These are phyloP conservation scores for Phenoliferia sp. DNA, from an alignment of 1,284 basidiomycete genomes.

Conservation along the genomic window DNA sequence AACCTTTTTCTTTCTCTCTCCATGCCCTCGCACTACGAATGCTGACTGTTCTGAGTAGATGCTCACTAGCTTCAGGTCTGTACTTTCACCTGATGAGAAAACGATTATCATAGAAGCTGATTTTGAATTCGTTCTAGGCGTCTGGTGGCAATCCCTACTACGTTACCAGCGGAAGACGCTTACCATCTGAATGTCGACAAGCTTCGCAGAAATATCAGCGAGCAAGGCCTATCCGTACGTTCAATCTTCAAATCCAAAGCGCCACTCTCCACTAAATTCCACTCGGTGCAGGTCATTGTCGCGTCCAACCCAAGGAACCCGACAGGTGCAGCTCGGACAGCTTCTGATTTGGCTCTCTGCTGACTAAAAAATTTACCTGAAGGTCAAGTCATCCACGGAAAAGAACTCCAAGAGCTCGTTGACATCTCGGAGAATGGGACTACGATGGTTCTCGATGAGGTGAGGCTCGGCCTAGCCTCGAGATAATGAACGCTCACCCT, in stretches of 20 bases:
- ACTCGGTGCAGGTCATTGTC: conserved; percentile 77
- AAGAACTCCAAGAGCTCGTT: conserved; percentile 76
- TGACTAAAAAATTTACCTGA: not conserved
- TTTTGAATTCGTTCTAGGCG: not conserved
- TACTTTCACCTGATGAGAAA: no score
- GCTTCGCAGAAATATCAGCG: conserved; percentile 39
- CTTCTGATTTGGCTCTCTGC: conserved; percentile 16
- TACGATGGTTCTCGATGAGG: conserved; percentile 80
- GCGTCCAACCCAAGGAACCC: conserved; percentile 89
- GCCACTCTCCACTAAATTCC: no score
- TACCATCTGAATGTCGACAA: conserved; percentile 68
- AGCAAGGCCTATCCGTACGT: conserved; percentile 78
- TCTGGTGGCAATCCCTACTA: conserved; percentile 82
- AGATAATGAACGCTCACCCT: no score
- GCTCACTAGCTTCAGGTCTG: conserved; percentile 74
- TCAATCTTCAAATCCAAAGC: no score
- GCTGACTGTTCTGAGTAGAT: conserved; percentile 54
- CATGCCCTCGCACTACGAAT: conserved; percentile 31
- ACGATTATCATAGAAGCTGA: no score
- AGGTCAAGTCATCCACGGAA: conserved; percentile 47
- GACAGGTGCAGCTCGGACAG: conserved; percentile 58
- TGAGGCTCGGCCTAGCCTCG: no score
- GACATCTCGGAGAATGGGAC: conserved; percentile 61
- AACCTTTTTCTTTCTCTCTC: no score
- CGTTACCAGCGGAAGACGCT: conserved; percentile 48